phyloP scores from a whole-genome alignment of 345 rosid genomes.

The Lepidium didymum region DNA sequence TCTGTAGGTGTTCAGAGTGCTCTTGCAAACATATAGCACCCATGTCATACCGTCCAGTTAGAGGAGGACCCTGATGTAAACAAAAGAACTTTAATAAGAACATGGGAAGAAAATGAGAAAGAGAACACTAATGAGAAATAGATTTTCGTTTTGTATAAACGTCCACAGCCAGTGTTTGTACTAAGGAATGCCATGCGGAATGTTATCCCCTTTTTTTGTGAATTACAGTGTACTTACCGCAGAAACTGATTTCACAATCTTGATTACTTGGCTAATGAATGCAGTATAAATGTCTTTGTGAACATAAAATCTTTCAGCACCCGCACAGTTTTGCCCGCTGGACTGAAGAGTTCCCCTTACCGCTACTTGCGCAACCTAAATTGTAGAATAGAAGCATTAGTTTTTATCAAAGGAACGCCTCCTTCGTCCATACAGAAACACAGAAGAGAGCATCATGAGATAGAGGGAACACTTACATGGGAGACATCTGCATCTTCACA shows the following conservation, averaged over 20 bases:
- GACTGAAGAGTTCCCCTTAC: slow-evolving; percentile 91
- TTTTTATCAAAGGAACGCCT: neutral
- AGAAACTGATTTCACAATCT: slow-evolving; percentile 81
- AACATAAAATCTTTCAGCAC: slow-evolving; percentile 98
- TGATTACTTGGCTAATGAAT: slow-evolving; percentile 68
- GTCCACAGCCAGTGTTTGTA: neutral
- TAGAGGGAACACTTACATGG: slow-evolving; percentile 43
- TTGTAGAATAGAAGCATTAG: slow-evolving; percentile 8
- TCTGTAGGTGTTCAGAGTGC: slow-evolving; percentile 86
- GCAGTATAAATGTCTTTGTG: slow-evolving; percentile 69
- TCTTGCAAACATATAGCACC: slow-evolving; percentile 96
- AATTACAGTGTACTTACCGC: slow-evolving; percentile 53
- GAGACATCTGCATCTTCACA: slow-evolving; percentile 86
- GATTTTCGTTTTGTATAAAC: neutral
- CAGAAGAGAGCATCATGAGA: neutral
- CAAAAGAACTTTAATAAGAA: neutral
- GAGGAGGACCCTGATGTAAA: slow-evolving; percentile 81
- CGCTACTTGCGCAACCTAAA: slow-evolving; percentile 94
- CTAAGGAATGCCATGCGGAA: neutral
- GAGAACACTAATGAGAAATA: neutral
- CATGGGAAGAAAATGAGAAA: neutral
- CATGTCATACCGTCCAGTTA: slow-evolving; percentile 87
- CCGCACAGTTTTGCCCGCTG: slow-evolving; percentile 99
- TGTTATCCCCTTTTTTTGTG: neutral
- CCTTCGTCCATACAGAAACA: neutral